These are phyloP conservation scores for Dactylis glomerata DNA, from an alignment of 176 grass and related monocot genomes.

Conservation along the genomic window DNA sequence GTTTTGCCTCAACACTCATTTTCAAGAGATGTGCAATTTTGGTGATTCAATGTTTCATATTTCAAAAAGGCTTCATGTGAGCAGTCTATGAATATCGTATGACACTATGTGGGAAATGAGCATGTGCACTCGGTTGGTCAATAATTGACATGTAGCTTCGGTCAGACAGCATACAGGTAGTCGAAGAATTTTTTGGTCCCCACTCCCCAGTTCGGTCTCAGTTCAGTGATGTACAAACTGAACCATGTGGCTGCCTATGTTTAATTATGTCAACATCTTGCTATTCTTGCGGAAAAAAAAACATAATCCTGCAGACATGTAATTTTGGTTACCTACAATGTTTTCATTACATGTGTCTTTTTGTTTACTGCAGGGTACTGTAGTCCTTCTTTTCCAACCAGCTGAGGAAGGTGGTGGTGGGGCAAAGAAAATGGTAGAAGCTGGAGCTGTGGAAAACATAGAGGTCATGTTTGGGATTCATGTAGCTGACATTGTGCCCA, in stretches of 20 bases:
- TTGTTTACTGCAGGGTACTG: slow-evolving; percentile 66
- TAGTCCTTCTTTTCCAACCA: slow-evolving; percentile 83
- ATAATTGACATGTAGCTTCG: not conserved
- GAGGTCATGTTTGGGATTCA: slow-evolving; percentile 89
- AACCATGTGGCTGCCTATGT: slow-evolving; percentile 4
- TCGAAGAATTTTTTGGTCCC: slow-evolving; percentile 1
- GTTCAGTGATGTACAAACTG: not conserved
- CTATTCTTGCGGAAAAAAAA: not conserved
- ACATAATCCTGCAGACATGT: not conserved
- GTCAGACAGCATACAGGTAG: slow-evolving; percentile 4
- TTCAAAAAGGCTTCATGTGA: not conserved
- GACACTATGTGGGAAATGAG: not conserved
- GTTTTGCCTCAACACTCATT: not conserved
- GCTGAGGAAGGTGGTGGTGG: slow-evolving; percentile 86
- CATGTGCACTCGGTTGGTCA: not conserved
- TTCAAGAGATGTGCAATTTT: not conserved
- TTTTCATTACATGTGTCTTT: not conserved
- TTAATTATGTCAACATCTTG: not conserved
- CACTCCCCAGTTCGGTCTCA: not conserved
- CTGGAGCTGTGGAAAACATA: slow-evolving; percentile 65
- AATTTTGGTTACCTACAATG: not conserved
- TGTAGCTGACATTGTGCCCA: slow-evolving; percentile 38
- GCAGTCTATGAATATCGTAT: not conserved
- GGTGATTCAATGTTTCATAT: not conserved
- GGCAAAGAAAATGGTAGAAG: slow-evolving; percentile 93